Base-by-base conservation (phyloP, 2,329 filamentous ascomycete genomes). In the Dothideomycetes sp. region DNA sequence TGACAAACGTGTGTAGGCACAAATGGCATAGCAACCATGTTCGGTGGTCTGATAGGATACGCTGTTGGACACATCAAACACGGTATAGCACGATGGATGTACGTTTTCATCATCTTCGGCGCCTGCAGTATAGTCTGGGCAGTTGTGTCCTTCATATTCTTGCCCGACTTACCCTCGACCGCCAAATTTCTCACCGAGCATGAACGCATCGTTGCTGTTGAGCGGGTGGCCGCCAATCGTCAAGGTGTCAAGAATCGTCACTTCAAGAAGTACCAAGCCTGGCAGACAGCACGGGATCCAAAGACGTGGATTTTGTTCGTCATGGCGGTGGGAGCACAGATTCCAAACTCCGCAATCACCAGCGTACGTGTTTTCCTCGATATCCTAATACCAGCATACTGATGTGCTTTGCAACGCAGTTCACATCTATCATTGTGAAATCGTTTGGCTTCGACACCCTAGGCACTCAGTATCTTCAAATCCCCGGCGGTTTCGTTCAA, bases 231-330 rank as follows among this genome's bases (percentile, higher is more conserved):
- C 0, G 56, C 41, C 3, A 75, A 77, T 46, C 57, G 62, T 8
- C 65, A 71, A 42, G 73, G 72, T 1, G 65, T 75, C 37, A 73
- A 73, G 50, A 75, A 72, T 45, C 24, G 14, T 8, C 58, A 60
- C 18, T 60, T 61, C 49, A 61, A 62, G 45, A 48, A 42, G 31
- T 48, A 55, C 19, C 60, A 62, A 49, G 60, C 66, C 3, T 57
- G 58, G 44, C 66, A 74, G 51, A 67, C 67, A 0, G 48, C 67
- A 1, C 35, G 53, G 3, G 75, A 79, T 46, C 64, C 72, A 0
- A 77, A 79, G 55, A 74, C 72, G 0, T 79, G 73, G 72, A 61
- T 77, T 12, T 49, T 78, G 4, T 74, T 75, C 42, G 45, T 75
- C 19, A 64, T 70, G 54, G 66, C 70, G 1, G 58, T 66, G 12